Evolutionary conservation across 2,329 filamentous ascomycete genomes (phyloP).

Genomic region (Cladosporium phlei): DNA sequence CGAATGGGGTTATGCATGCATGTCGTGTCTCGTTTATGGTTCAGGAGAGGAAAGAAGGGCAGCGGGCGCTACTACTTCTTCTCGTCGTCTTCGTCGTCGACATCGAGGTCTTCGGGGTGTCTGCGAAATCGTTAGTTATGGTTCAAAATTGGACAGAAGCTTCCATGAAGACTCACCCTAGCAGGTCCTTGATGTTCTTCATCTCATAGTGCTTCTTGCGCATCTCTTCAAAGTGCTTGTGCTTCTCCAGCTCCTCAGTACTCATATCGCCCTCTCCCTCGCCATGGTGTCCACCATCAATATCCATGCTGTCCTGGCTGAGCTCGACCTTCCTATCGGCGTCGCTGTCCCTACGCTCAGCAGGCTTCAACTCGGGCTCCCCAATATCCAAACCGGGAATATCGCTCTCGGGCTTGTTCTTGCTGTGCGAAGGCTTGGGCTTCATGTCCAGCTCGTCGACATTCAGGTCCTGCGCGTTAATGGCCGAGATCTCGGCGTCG

Average conservation of each 20-base stretch:
- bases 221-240: conserved; percentile 82
- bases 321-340: conserved; percentile 78
- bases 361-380: conserved; percentile 67
- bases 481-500: conserved; percentile 63
- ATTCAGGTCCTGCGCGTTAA: conserved; percentile 66
- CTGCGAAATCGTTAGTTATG: neutral
- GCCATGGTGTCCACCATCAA: conserved; percentile 50
- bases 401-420: conserved; percentile 59
- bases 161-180: conserved; percentile 56
- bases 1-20: too few species aligned
- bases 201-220: conserved; percentile 99
- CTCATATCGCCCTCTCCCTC: conserved; percentile 51
- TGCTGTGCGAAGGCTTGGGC: conserved; percentile 33
- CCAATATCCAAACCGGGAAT: conserved; percentile 90
- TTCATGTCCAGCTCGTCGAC: conserved; percentile 64
- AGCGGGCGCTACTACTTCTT: neutral
- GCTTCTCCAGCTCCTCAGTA: conserved; percentile 79
- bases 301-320: conserved; percentile 45
- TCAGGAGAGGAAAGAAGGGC: too few species aligned
- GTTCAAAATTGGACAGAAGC: too few species aligned
- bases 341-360: conserved; percentile 33
- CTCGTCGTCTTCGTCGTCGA: conserved; percentile 8
- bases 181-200: conserved; percentile 82
- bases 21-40: too few species aligned
- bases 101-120: conserved; percentile 13